A percentile compares a stretch with the other conserved stretches of the same genome.
These are phyloP conservation scores for Hirsutella minnesotensis DNA, from an alignment of 2,329 filamentous ascomycete genomes.

Conservation along the genomic window DNA sequence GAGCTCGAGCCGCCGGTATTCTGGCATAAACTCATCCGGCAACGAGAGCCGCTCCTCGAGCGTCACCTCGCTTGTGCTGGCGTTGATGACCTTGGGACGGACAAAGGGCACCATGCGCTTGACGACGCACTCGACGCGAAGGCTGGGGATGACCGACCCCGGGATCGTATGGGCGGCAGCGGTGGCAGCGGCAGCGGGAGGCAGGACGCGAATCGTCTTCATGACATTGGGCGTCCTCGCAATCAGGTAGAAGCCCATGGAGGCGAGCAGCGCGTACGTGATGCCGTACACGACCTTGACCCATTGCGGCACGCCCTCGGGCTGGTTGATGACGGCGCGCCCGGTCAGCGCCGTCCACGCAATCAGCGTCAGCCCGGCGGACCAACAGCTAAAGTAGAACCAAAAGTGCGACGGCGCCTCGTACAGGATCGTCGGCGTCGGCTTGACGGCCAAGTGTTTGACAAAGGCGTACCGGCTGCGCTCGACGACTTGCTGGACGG, in stretches of 20 bases:
- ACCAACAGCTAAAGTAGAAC: slow-evolving; percentile 50
- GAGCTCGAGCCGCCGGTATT: slow-evolving; percentile 17
- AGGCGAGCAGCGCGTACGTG: slow-evolving; percentile 47
- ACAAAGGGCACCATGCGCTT: slow-evolving; percentile 38
- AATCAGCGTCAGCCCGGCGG: slow-evolving; percentile 32
- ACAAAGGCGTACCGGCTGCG: slow-evolving; percentile 32
- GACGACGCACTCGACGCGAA: slow-evolving; percentile 41
- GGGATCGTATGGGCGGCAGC: neutral
- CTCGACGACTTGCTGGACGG: neutral
- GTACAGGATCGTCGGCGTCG: slow-evolving; percentile 49
- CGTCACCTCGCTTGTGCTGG: slow-evolving; percentile 19
- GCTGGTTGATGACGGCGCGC: slow-evolving; percentile 20
- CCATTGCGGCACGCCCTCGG: slow-evolving; percentile 41
- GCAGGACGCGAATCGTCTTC: slow-evolving; percentile 43
- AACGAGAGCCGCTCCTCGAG: slow-evolving; percentile 26
- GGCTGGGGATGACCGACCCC: neutral
- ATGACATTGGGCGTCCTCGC: slow-evolving; percentile 47
- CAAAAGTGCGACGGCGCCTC: slow-evolving; percentile 51
- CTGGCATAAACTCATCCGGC: slow-evolving; percentile 24
- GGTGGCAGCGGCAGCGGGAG: slow-evolving; percentile 7
- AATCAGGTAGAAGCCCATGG: slow-evolving; percentile 48
- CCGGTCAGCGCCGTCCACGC: slow-evolving; percentile 23
- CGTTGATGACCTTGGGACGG: slow-evolving; percentile 28
- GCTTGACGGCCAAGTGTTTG: slow-evolving; percentile 42
- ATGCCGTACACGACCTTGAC: slow-evolving; percentile 44